Conservation (phyloP, 139 green algal genomes). For the Penium margaritaceum region DNA sequence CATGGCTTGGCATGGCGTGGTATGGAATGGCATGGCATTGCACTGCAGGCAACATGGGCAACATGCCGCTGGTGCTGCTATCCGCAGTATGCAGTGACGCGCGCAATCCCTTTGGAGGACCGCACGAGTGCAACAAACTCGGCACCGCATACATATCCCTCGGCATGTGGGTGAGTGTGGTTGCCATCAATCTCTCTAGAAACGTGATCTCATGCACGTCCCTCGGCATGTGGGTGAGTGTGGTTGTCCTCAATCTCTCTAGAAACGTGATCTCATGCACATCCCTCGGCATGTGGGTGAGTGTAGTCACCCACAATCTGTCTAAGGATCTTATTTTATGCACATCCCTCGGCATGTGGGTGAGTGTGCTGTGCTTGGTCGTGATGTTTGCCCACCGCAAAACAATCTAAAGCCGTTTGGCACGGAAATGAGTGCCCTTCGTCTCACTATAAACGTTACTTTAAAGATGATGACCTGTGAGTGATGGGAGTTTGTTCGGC, state of each 20-base stretch:
- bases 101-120: slow-evolving; percentile 25
- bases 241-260: background rate
- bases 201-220: background rate
- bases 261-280: no score
- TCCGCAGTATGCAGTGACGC: slow-evolving; percentile 46
- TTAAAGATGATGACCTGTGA: no score
- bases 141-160: slow-evolving; percentile 57
- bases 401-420: no score
- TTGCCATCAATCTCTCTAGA: no score
- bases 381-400: no score
- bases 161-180: slow-evolving; percentile 51
- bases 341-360: slow-evolving; percentile 50
- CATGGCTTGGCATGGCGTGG: no score
- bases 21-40: no score
- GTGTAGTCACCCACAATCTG: background rate
- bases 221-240: background rate
- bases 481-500: no score
- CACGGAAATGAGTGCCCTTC: no score
- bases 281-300: background rate
- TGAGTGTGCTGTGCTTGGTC: no score
- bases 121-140: slow-evolving; percentile 22
- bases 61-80: slow-evolving; percentile 57
- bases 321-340: slow-evolving; percentile 6
- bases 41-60: slow-evolving; percentile 48
- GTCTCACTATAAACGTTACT: no score